phyloP scores from a whole-genome alignment of 306 rosid genomes.

The Canavalia gladiata region DNA sequence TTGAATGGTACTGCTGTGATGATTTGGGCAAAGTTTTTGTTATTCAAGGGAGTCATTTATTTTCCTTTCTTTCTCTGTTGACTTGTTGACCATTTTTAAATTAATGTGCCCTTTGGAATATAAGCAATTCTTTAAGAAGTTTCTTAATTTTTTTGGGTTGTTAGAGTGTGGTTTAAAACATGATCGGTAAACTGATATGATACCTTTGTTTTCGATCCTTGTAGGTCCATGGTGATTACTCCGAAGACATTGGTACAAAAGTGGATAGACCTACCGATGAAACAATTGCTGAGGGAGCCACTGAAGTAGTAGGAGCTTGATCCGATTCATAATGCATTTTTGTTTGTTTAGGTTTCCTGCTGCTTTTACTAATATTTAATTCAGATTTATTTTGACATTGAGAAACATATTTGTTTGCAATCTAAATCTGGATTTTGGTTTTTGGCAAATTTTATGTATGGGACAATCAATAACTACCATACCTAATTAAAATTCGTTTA shows the following conservation, averaged over 20 bases:
- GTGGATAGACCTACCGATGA: conserved; percentile 89
- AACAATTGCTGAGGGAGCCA: conserved; percentile 58
- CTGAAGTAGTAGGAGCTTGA: conserved; percentile 86
- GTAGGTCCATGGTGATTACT: conserved; percentile 89
- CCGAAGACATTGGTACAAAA: conserved; percentile 86
- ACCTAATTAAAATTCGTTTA: too few species aligned
- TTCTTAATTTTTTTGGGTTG: too few species aligned
- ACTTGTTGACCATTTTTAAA: not conserved
- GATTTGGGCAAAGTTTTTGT: too few species aligned
- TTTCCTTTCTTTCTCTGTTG: not conserved
- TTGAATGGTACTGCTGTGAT: too few species aligned
- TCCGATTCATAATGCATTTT: not conserved
- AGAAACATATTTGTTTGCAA: conserved; percentile 40
- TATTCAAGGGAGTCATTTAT: not conserved
- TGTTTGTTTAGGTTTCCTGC: conserved; percentile 42
- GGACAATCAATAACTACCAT: not conserved
- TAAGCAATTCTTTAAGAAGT: not conserved
- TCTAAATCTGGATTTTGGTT: conserved; percentile 30
- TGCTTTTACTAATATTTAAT: not conserved
- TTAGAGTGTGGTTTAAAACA: too few species aligned
- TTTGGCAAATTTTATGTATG: not conserved
- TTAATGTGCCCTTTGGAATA: not conserved
- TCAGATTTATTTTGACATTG: conserved; percentile 39
- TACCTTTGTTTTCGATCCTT: not conserved
- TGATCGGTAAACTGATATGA: too few species aligned